A percentile compares a stretch with the other conserved stretches of the same genome.
Evolutionary conservation across 495 filamentous ascomycete genomes (phyloP).

Genomic region (Mycothermus thermophilus): DNA sequence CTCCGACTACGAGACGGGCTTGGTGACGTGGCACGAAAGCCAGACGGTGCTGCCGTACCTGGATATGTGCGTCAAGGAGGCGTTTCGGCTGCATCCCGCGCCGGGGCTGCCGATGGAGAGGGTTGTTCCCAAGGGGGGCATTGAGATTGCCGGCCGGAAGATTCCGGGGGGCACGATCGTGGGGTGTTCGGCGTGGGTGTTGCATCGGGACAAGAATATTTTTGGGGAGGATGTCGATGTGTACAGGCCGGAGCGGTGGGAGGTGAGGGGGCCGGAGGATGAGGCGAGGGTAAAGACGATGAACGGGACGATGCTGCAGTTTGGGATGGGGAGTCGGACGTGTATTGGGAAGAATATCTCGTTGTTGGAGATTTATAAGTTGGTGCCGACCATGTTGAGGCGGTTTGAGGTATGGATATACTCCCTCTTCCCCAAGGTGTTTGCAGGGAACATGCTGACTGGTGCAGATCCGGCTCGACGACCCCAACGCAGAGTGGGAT

Average conservation of each 20-base stretch:
- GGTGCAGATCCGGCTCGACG: conserved; percentile 39
- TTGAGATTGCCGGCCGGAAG: conserved; percentile 38
- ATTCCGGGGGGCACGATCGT: conserved; percentile 51
- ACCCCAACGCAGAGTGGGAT: conserved; percentile 49
- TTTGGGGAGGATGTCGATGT: conserved; percentile 46
- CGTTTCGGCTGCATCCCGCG: conserved; percentile 51
- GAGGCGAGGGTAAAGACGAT: conserved; percentile 38
- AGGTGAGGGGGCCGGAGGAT: conserved; percentile 21
- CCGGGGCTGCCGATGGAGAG: conserved; percentile 50
- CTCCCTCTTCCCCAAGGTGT: background rate
- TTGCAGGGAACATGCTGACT: conserved; percentile 1
- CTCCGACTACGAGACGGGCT: conserved; percentile 35
- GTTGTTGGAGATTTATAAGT: conserved; percentile 64
- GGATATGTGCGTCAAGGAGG: conserved; percentile 55
- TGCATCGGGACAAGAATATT: conserved; percentile 42
- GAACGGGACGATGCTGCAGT: conserved; percentile 48
- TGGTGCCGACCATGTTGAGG: conserved; percentile 58
- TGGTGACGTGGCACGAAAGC: conserved; percentile 46
- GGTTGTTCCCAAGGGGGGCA: conserved; percentile 43
- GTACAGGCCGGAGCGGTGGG: conserved; percentile 49
- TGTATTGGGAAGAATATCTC: conserved; percentile 62
- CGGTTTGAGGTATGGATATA: conserved; percentile 45
- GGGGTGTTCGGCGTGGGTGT: conserved; percentile 48
- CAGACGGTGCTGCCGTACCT: conserved; percentile 49
- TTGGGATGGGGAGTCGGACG: conserved; percentile 46